These are phyloP conservation scores for Boletus sp. DNA, from an alignment of 768 basidiomycete species.

Conservation along the genomic window DNA sequence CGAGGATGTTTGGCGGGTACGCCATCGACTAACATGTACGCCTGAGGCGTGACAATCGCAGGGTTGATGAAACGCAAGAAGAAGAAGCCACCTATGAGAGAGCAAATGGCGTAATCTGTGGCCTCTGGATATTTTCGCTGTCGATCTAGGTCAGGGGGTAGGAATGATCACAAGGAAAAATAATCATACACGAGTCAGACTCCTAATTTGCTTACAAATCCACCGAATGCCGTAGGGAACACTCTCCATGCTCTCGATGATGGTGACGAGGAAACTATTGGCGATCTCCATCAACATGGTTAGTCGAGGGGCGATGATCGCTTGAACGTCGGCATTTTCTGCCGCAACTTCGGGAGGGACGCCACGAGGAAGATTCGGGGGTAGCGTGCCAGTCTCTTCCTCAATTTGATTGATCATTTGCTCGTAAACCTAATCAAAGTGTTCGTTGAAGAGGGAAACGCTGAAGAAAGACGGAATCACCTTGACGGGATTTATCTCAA, in stretches of 20 bases:
- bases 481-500: conserved; percentile 99
- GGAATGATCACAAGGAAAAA: background rate
- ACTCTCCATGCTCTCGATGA: conserved; percentile 97
- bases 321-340: conserved; percentile 92
- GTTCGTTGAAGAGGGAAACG: background rate
- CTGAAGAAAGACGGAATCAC: conserved; percentile 36
- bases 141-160: conserved; percentile 8
- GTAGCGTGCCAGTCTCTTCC: conserved; percentile 91
- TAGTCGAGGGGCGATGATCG: conserved; percentile 93
- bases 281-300: conserved; percentile 99
- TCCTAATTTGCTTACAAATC: conserved; percentile 99
- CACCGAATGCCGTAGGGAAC: conserved; percentile 99
- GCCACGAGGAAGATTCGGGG: conserved; percentile 86
- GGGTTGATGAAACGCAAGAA: conserved; percentile 99
- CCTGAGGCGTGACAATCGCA: conserved; percentile 97
- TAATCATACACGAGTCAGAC: conserved; percentile 79
- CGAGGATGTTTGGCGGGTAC: conserved; percentile 97
- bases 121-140: conserved; percentile 99
- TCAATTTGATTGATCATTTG: conserved; percentile 99
- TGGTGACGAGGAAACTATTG: conserved; percentile 94
- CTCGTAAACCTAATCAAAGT: conserved; percentile 80
- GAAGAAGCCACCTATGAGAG: conserved; percentile 98
- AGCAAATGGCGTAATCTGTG: conserved; percentile 97
- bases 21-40: conserved; percentile 98
- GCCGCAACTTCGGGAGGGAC: conserved; percentile 94